These are phyloP conservation scores for Starmerella powellii DNA, from an alignment of 805 yeast species.

Conservation along the genomic window DNA sequence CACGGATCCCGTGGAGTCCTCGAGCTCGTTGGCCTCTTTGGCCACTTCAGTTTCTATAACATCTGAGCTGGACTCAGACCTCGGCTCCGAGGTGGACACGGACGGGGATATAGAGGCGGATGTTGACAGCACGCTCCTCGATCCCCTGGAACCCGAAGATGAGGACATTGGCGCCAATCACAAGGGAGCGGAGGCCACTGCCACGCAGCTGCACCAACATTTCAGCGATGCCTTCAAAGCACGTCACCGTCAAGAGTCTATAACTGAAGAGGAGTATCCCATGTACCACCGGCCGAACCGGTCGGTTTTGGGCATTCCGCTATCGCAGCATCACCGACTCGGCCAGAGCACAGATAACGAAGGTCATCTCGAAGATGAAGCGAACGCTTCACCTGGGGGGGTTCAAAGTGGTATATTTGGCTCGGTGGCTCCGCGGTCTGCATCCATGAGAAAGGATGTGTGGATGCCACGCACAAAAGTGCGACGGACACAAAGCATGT, in stretches of 20 bases:
- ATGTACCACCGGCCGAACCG: conserved; percentile 3
- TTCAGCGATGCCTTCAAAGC: neutral
- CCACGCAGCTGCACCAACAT: too few relatives aligned
- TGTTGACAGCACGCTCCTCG: neutral
- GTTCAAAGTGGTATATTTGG: too few relatives aligned
- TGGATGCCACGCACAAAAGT: conserved; percentile 27
- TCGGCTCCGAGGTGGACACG: conserved; percentile 7
- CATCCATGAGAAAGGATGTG: neutral
- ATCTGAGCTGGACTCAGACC: conserved; percentile 15
- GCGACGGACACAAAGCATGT: conserved; percentile 60
- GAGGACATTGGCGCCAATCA: too few relatives aligned
- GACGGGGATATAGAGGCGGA: conserved; percentile 6
- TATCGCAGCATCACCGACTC: neutral
- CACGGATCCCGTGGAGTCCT: conserved; percentile 3
- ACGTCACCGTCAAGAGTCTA: neutral
- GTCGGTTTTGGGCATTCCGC: conserved; percentile 7
- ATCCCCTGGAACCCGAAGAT: too few relatives aligned
- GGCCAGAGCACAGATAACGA: neutral
- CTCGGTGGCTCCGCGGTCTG: neutral
- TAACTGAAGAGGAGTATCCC: neutral
- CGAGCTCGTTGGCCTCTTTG: neutral
- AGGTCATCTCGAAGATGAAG: neutral
- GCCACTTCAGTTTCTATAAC: neutral
- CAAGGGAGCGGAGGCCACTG: too few relatives aligned
- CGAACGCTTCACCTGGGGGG: too few relatives aligned